Evolutionary conservation across 176 grass and related monocot genomes (phyloP).

Genomic region (Luzula sylvatica): DNA sequence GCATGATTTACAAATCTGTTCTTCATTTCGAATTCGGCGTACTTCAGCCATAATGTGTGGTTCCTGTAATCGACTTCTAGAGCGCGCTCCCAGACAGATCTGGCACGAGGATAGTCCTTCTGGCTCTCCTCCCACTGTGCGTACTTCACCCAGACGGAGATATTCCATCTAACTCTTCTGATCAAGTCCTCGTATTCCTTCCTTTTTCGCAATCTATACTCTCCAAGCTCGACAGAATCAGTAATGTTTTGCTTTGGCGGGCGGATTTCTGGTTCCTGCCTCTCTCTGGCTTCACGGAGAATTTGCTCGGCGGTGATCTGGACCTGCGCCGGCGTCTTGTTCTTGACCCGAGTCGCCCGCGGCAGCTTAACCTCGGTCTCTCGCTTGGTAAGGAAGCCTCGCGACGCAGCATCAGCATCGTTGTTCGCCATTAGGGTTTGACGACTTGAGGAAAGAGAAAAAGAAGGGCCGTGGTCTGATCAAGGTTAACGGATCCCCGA

Average conservation of each 20-base stretch:
- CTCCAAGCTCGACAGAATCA: conserved; percentile 35
- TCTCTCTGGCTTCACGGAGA: too few relatives aligned
- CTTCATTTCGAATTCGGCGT: conserved; percentile 87
- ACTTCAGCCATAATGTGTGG: conserved; percentile 99
- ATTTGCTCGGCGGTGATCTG: too few relatives aligned
- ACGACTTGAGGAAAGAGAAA: too few relatives aligned
- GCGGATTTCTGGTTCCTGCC: too few relatives aligned
- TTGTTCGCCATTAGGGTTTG: too few relatives aligned
- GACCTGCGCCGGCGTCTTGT: not conserved
- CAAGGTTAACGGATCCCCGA: conserved; percentile 8
- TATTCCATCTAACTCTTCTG: too few relatives aligned
- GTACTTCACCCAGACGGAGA: conserved; percentile 70
- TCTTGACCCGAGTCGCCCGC: conserved; percentile 21
- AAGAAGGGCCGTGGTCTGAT: not conserved
- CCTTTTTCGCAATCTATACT: too few relatives aligned
- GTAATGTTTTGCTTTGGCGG: too few relatives aligned
- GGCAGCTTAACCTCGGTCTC: too few relatives aligned
- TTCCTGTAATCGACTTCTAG: too few relatives aligned
- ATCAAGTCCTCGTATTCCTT: too few relatives aligned
- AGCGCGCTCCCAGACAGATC: too few relatives aligned
- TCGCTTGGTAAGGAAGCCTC: conserved; percentile 19
- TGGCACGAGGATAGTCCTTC: conserved; percentile 46
- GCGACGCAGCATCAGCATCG: conserved; percentile 31
- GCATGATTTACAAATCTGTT: conserved; percentile 56
- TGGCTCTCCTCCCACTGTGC: conserved; percentile 76